Evolutionary conservation across 371 early-diverging fungal species (phyloP).

Genomic region (Mucor saturninus): DNA sequence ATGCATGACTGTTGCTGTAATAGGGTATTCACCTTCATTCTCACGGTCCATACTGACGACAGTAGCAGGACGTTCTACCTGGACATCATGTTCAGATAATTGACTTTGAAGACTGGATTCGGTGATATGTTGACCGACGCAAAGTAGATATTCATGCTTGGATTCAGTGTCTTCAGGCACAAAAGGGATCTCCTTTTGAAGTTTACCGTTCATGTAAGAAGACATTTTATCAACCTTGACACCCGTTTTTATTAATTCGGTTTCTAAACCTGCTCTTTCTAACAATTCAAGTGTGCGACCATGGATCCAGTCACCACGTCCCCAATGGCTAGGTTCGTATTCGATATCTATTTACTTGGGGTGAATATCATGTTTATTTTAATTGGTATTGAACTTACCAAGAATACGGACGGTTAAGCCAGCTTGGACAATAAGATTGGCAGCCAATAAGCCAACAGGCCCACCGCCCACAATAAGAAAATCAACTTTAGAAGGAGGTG

Average conservation of each 20-base stretch:
- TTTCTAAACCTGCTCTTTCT: slow-evolving; percentile 37
- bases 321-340: slow-evolving; percentile 55
- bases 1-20: slow-evolving; percentile 44
- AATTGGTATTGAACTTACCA: slow-evolving; percentile 24
- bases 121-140: slow-evolving; percentile 56
- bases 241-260: slow-evolving; percentile 45
- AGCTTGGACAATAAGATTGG: slow-evolving; percentile 43
- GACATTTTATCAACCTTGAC: slow-evolving; percentile 48
- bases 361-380: background rate
- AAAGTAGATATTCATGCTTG: slow-evolving; percentile 46
- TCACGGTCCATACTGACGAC: slow-evolving; percentile 32
- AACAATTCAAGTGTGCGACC: slow-evolving; percentile 50
- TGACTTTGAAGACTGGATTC: slow-evolving; percentile 43
- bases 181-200: slow-evolving; percentile 45
- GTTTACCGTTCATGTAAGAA: slow-evolving; percentile 40
- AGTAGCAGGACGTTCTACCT: slow-evolving; percentile 50
- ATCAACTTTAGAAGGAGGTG: slow-evolving; percentile 37
- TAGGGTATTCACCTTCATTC: slow-evolving; percentile 27
- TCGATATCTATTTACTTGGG: slow-evolving; percentile 34
- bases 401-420: slow-evolving; percentile 45
- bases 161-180: slow-evolving; percentile 51
- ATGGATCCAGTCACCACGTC: slow-evolving; percentile 55
- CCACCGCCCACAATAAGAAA: slow-evolving; percentile 53
- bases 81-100: slow-evolving; percentile 36
- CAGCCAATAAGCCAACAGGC: slow-evolving; percentile 51